phyloP scores from a whole-genome alignment of 176 grass and related monocot species.

The Panicum miliaceum region DNA sequence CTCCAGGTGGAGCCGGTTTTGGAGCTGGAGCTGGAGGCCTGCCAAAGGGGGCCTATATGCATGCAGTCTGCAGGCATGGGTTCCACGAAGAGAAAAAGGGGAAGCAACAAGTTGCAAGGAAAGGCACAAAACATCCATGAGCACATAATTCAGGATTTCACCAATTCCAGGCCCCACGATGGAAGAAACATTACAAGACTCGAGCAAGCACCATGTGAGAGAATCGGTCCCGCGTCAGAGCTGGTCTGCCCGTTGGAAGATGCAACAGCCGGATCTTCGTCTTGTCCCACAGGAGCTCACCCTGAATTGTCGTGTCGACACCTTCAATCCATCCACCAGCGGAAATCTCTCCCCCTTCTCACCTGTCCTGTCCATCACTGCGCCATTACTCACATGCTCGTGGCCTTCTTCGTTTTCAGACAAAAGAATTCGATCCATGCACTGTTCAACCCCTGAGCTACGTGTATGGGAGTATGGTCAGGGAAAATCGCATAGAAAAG shows the following conservation, averaged over 20 bases:
- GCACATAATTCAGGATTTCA: not conserved
- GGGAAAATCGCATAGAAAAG: not conserved
- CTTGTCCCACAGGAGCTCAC: constrained; percentile 29
- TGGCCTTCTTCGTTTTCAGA: not conserved
- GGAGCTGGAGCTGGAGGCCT: too few relatives aligned
- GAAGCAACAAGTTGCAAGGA: constrained; percentile 11
- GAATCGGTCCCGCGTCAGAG: constrained; percentile 24
- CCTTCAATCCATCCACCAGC: not conserved
- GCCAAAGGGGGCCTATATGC: too few relatives aligned
- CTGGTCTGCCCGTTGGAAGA: constrained; percentile 12
- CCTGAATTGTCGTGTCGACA: not conserved
- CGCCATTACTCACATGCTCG: not conserved
- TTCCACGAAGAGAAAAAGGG: not conserved
- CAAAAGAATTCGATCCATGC: not conserved
- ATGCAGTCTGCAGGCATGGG: not conserved
- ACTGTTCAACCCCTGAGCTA: not conserved
- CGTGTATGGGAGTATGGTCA: not conserved
- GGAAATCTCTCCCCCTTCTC: not conserved
- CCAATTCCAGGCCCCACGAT: not conserved
- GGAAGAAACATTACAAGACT: constrained; percentile 11
- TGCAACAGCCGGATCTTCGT: constrained; percentile 42
- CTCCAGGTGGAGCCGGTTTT: too few relatives aligned
- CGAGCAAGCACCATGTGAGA: constrained; percentile 11
- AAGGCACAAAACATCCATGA: not conserved
- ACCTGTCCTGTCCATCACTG: not conserved